Percentiles rank a stretch among this genome's conserved stretches.
phyloP scores from a whole-genome alignment of 352 stramenopile genomes.

The Peronospora tabacina region DNA sequence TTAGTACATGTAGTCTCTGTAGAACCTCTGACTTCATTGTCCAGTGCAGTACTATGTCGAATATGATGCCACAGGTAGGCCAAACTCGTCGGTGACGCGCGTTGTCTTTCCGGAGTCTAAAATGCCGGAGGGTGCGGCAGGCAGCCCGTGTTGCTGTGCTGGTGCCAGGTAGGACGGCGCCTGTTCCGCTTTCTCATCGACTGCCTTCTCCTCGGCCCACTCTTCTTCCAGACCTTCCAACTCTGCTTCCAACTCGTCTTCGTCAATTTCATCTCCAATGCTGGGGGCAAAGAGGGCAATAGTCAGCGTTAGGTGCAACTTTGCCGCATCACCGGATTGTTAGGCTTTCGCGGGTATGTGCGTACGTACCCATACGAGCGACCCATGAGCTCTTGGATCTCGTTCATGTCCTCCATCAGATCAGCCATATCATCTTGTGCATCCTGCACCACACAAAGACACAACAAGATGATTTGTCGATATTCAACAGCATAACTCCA shows the following conservation, averaged over 20 bases:
- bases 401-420: slow-evolving; percentile 96
- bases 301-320: neutral
- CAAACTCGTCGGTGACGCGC: slow-evolving; percentile 62
- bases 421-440: slow-evolving; percentile 96
- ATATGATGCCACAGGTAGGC: slow-evolving; percentile 47
- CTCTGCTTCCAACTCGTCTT: slow-evolving; percentile 92
- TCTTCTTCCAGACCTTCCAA: slow-evolving; percentile 92
- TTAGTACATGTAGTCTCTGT: slow-evolving; percentile 2
- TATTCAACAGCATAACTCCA: neutral
- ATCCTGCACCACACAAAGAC: slow-evolving; percentile 44
- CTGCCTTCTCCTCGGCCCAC: slow-evolving; percentile 72
- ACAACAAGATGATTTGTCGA: neutral
- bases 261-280: slow-evolving; percentile 91
- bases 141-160: slow-evolving; percentile 47
- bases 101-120: slow-evolving; percentile 28
- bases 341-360: neutral
- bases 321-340: neutral
- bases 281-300: slow-evolving; percentile 22
- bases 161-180: slow-evolving; percentile 61
- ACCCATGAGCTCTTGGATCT: slow-evolving; percentile 96
- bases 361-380: slow-evolving; percentile 90
- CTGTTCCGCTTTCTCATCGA: slow-evolving; percentile 32
- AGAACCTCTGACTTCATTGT: neutral
- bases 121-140: slow-evolving; percentile 38
- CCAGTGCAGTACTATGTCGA: slow-evolving; percentile 13